A percentile compares a stretch with the other conserved stretches of the same genome.
Conservation (phyloP, 306 rosid species). For the Geum urbanum region DNA sequence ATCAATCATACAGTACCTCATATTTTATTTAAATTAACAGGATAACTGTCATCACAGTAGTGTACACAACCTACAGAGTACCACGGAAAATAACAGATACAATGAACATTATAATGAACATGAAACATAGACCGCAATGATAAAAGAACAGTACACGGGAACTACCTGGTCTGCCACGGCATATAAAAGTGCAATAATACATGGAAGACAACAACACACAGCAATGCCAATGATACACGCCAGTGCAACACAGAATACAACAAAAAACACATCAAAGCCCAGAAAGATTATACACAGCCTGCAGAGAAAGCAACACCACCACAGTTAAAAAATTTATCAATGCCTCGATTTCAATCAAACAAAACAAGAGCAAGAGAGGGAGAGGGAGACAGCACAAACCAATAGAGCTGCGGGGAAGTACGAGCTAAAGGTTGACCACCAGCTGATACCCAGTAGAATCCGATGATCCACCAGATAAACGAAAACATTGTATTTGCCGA, state of each 20-base stretch:
- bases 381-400: slow-evolving; percentile 45
- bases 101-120: background rate
- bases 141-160: slow-evolving; percentile 11
- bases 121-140: slow-evolving; percentile 15
- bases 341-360: slow-evolving; percentile 1
- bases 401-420: slow-evolving; percentile 79
- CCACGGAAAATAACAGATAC: background rate
- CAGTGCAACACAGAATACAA: slow-evolving; percentile 93
- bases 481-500: slow-evolving; percentile 96
- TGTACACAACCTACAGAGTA: background rate
- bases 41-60: background rate
- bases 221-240: slow-evolving; percentile 93
- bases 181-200: slow-evolving; percentile 81
- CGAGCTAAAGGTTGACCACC: slow-evolving; percentile 69
- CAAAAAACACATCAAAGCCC: slow-evolving; percentile 98
- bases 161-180: slow-evolving; percentile 96
- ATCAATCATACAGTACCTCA: background rate
- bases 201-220: slow-evolving; percentile 96
- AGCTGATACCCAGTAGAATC: slow-evolving; percentile 96
- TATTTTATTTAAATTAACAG: background rate
- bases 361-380: slow-evolving; percentile 14
- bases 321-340: slow-evolving; percentile 18
- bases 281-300: slow-evolving; percentile 93
- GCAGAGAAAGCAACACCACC: slow-evolving; percentile 38
- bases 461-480: slow-evolving; percentile 97